These are phyloP conservation scores for Naganishia friedmannii DNA, from an alignment of 768 basidiomycete genomes.

Conservation along the genomic window DNA sequence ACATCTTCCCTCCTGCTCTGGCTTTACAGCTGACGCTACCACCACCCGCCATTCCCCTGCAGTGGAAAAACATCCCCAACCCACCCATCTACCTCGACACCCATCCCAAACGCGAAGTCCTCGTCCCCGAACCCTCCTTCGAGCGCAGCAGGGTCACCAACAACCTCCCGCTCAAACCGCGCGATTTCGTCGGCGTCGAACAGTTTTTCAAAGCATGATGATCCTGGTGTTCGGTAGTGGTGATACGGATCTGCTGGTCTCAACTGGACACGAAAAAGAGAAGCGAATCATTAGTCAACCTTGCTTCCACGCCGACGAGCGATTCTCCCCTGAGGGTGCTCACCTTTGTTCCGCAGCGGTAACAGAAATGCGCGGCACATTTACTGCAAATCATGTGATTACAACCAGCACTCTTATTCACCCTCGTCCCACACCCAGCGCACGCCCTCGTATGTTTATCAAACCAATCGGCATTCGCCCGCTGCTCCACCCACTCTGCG, in stretches of 20 bases:
- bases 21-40: neutral
- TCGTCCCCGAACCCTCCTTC: neutral
- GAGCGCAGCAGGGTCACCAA: neutral
- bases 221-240: conserved; percentile 43
- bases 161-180: conserved; percentile 43
- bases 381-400: conserved; percentile 76
- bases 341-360: conserved; percentile 66
- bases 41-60: conserved; percentile 19
- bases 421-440: conserved; percentile 68
- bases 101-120: conserved; percentile 1
- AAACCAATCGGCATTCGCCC: conserved; percentile 72
- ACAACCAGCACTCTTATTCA: conserved; percentile 64
- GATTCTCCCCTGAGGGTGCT: conserved; percentile 27
- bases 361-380: conserved; percentile 77
- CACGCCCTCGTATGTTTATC: conserved; percentile 63
- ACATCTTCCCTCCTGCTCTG: too few species aligned
- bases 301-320: too few species aligned
- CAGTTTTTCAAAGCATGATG: conserved; percentile 45
- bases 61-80: conserved; percentile 4
- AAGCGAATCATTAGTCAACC: too few species aligned
- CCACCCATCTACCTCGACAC: neutral
- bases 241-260: conserved; percentile 47
- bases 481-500: conserved; percentile 66
- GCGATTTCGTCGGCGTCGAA: conserved; percentile 50
- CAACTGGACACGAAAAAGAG: conserved; percentile 29